Conservation (phyloP, 495 filamentous ascomycete species). For the Podospora pseudoanserina region DNA sequence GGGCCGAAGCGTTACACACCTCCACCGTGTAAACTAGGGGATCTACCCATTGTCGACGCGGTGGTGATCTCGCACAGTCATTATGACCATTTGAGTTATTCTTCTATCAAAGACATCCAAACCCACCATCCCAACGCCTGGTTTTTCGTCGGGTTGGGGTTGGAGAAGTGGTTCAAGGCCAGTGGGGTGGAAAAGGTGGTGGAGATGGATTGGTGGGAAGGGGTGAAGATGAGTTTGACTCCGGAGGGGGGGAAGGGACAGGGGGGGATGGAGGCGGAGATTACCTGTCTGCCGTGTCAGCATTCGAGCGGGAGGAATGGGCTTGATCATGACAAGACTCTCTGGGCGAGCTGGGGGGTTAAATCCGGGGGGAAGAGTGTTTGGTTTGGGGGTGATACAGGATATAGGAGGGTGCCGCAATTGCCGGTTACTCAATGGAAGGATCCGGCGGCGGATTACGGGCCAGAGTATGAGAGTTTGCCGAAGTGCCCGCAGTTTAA, state of each 20-base stretch:
- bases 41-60: constrained; percentile 80
- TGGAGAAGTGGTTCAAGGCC: constrained; percentile 76
- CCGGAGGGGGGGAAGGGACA: constrained; percentile 31
- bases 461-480: constrained; percentile 59
- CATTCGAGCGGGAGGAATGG: constrained; percentile 68
- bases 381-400: constrained; percentile 74
- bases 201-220: constrained; percentile 96
- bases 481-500: constrained; percentile 84
- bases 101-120: constrained; percentile 66
- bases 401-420: constrained; percentile 80
- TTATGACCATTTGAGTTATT: constrained; percentile 87
- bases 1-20: constrained; percentile 81
- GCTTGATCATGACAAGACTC: constrained; percentile 67
- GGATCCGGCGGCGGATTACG: constrained; percentile 65
- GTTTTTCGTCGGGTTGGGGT: constrained; percentile 87
- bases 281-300: constrained; percentile 83
- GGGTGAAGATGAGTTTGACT: constrained; percentile 64
- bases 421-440: constrained; percentile 27
- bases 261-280: constrained; percentile 60
- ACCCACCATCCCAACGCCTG: constrained; percentile 72
- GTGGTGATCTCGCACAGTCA: constrained; percentile 92
- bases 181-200: constrained; percentile 70
- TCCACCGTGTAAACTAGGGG: constrained; percentile 69
- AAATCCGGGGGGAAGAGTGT: constrained; percentile 69
- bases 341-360: constrained; percentile 88